Evolutionary conservation across 345 rosid genomes (phyloP).

Genomic region (Gossypium anomalum): DNA sequence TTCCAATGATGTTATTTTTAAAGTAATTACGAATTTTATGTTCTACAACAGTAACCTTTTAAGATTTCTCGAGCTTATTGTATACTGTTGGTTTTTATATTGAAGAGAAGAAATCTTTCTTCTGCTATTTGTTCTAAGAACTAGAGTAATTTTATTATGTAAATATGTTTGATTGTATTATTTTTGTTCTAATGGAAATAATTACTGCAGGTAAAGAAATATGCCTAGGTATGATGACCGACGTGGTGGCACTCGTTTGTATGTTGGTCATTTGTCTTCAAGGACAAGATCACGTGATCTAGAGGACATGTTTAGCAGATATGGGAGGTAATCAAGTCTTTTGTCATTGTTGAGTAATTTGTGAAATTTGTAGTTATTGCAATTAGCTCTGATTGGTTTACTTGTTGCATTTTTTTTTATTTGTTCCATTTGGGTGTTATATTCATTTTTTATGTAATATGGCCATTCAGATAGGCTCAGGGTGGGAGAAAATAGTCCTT

Average conservation of each 20-base stretch:
- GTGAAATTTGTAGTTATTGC: not conserved
- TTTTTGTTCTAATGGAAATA: not conserved
- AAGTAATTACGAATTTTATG: not conserved
- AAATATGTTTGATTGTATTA: not conserved
- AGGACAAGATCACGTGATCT: conserved; percentile 67
- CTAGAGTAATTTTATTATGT: not conserved
- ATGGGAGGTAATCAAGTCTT: conserved; percentile 51
- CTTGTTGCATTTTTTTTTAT: not conserved
- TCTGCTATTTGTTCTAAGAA: too few species aligned
- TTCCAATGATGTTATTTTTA: not conserved
- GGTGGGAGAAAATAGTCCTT: conserved; percentile 21
- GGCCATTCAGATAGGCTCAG: conserved; percentile 1
- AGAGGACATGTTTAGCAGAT: conserved; percentile 66
- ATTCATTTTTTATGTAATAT: not conserved
- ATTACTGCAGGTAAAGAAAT: conserved; percentile 24
- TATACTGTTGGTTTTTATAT: not conserved
- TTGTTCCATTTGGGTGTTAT: not conserved
- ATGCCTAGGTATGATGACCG: conserved; percentile 83
- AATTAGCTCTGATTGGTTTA: not conserved
- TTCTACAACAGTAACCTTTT: not conserved
- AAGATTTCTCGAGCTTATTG: not conserved
- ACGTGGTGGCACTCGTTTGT: conserved; percentile 57
- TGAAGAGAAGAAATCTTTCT: too few species aligned
- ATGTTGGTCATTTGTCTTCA: conserved; percentile 65
- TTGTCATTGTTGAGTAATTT: not conserved